Evolutionary conservation across 2,329 filamentous ascomycete species (phyloP), one percentile per base, ranked within the genome.

Genomic region (Paecilomyces sp.): DNA sequence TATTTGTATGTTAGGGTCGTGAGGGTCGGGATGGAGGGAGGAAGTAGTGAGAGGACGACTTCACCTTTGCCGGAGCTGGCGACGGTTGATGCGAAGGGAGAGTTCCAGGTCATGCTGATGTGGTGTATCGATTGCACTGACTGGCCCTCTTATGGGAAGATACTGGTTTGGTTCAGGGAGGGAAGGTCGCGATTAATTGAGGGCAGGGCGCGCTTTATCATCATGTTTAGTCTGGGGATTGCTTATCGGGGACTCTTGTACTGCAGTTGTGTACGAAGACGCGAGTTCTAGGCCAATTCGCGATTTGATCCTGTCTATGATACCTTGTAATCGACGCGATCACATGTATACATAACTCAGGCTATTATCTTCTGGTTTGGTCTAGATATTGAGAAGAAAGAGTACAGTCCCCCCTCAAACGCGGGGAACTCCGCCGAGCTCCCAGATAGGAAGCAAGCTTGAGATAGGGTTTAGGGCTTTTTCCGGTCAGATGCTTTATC

Each of bases 1-100:
- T 97, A 99, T 73, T 96, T 91, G 72, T 95, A 97, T 36, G 87
- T 88, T 65, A 96, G 84, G 33, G 82, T 85, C 62, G 88, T 85
- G 31, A 96, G 82, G 54, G 87, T 86, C 13, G 90, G 90, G 55
- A 84, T 84, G 28, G 84, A 82, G 33, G 88, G 87, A 36, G 92
- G 90, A 9, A 92, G 81, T 5, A 90, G 78, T 22, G 85, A 85
- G 60, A 91, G 85, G 57, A 91, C 81, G 65, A 97, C 89, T 64
- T 81, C 83, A 62, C 94, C 94, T 70, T 90, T 82, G 60, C 94
- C 94, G 24, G 92, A 85, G 57, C 82, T 81, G 25, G 90, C 89
- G 47, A 88, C 83, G 30, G 90, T 90, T 57, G 84, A 80, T 56
- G 89, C 86, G 71, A 95, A 96, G 8, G 91, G 90, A n/a, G 88